Evolutionary conservation across 805 yeast genomes (phyloP).

Genomic region (Torulaspora indica): DNA sequence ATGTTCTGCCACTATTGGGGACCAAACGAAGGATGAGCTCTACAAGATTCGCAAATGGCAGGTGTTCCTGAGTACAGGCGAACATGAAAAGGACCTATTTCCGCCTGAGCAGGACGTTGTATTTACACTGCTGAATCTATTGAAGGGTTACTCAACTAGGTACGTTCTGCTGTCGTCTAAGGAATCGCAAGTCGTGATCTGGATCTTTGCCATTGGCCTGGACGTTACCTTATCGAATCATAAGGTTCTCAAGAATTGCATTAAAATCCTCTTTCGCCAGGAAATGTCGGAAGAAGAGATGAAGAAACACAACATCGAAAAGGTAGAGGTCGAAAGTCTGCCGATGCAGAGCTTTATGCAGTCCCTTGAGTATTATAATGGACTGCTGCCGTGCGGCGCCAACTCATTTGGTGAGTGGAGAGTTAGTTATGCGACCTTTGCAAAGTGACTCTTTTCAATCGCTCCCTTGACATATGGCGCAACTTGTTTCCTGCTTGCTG

Average conservation of each 20-base stretch:
- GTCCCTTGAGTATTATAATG: slow-evolving; percentile 12
- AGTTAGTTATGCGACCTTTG: slow-evolving; percentile 19
- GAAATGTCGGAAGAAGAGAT: slow-evolving; percentile 4
- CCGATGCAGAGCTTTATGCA: slow-evolving; percentile 19
- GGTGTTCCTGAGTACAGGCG: slow-evolving; percentile 11
- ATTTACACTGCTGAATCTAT: slow-evolving; percentile 19
- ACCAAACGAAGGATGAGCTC: slow-evolving; percentile 16
- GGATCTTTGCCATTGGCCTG: slow-evolving; percentile 31
- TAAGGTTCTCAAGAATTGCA: slow-evolving; percentile 13
- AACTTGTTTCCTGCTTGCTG: slow-evolving; percentile 80
- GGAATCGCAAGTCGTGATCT: slow-evolving; percentile 14
- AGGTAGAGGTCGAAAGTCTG: slow-evolving; percentile 10
- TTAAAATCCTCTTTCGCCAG: slow-evolving; percentile 26
- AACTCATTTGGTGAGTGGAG: slow-evolving; percentile 22
- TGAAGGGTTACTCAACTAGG: slow-evolving; percentile 26
- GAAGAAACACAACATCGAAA: slow-evolving; percentile 22
- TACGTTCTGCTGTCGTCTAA: slow-evolving; percentile 18
- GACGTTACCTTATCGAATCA: slow-evolving; percentile 16
- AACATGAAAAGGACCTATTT: slow-evolving; percentile 5
- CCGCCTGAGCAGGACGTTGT: slow-evolving; percentile 24
- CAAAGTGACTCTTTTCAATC: slow-evolving; percentile 8
- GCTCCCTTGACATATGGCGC: slow-evolving; percentile 52
- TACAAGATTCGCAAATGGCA: slow-evolving; percentile 30
- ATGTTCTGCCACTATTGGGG: slow-evolving; percentile 25
- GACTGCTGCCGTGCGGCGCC: slow-evolving; percentile 15